These are phyloP conservation scores for Tagetes patula DNA, from an alignment of 129 eudicot genomes.

Conservation along the genomic window DNA sequence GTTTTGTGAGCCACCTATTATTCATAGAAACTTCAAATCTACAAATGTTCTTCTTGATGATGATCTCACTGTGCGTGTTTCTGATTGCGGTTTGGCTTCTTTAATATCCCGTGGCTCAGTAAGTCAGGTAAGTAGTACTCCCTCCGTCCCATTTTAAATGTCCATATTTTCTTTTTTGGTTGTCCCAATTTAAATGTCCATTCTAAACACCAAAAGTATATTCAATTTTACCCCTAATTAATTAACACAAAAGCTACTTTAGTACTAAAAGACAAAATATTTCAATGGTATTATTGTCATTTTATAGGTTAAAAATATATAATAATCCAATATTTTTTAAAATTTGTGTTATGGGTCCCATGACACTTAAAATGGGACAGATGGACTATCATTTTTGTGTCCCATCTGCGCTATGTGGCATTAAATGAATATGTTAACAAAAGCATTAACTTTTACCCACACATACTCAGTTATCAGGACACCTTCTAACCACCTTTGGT, in stretches of 20 bases:
- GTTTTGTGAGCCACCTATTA: constrained; percentile 84
- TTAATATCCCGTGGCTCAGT: constrained; percentile 73
- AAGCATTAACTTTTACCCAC: background rate
- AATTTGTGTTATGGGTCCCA: too few species aligned
- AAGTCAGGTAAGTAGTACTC: constrained; percentile 64
- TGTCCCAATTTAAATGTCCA: too few species aligned
- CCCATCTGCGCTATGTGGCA: background rate
- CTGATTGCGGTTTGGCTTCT: constrained; percentile 93
- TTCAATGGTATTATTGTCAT: too few species aligned
- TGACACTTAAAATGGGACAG: too few species aligned
- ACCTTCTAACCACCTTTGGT: constrained; percentile 68
- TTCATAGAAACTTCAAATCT: constrained; percentile 93
- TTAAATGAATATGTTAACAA: background rate
- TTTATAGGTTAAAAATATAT: too few species aligned
- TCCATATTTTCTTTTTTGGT: too few species aligned
- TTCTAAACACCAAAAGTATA: too few species aligned
- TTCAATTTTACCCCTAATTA: too few species aligned
- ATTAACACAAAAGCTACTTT: too few species aligned
- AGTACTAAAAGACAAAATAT: too few species aligned
- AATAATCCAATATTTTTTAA: too few species aligned
- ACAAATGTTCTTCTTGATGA: constrained; percentile 90
- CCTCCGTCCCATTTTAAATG: too few species aligned
- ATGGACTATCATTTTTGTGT: background rate
- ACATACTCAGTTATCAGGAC: constrained; percentile 74
- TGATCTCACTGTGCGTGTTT: constrained; percentile 78